Evolutionary conservation across 768 basidiomycete genomes (phyloP), one percentile per base, ranked within the genome.

Genomic region (Boletus edulis): DNA sequence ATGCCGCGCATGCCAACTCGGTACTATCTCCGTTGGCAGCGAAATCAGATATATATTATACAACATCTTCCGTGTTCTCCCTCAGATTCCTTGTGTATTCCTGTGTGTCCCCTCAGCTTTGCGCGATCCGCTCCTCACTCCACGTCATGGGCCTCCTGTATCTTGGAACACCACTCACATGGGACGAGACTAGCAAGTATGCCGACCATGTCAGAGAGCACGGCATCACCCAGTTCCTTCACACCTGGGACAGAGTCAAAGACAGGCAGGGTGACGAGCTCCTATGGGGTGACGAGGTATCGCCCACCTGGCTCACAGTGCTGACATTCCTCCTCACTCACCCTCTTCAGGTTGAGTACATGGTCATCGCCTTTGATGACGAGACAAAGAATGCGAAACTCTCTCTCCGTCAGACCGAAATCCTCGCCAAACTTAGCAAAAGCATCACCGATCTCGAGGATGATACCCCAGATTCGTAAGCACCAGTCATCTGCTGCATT

Each of bases 241-340:
- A 95, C 63, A 92, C 85, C 47, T 99, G 94, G 94, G 85, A 94
- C 66, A 83, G 86, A 46, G 79, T 95, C 67, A 98, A 97, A 79
- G 89, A 92, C 67, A 80, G 91, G 59, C 81, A 83, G 20, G 95
- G 94, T 2, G 94, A 98, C 65, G 90, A 93, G 59, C 76, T 99
- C 31, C 80, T 97, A 12, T 99, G 97, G 97, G 97, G 97, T 17
- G 97, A 99, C 67, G 97, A 99, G 88, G 96, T 96, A 71, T 52
- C 73, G 62, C 20, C 24, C 41, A 41, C 42, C 45, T 49, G 29
- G 22, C 42, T 35, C 57, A 20, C 10, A n/a, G 22, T 57, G 51
- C 47, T 42, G 42, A 14, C 37, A 38, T 32, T 44, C 40, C 32
- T 41, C 44, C 66, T 60, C 52, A 64, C 43, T 27, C 51, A 49